phyloP scores from a whole-genome alignment of 1,284 basidiomycete species.

The Rhizoctonia solani region DNA sequence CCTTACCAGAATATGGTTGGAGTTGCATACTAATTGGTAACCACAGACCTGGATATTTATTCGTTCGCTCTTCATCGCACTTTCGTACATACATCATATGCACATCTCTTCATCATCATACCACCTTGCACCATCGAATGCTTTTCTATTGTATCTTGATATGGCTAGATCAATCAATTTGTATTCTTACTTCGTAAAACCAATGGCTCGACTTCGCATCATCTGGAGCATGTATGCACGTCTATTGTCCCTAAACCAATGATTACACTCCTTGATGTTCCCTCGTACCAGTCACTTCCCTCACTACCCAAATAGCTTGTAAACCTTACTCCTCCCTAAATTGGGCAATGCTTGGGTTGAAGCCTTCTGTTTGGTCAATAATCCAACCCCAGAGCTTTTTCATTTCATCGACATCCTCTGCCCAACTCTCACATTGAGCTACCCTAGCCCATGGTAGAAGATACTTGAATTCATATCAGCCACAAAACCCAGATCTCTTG shows the following conservation, averaged over 20 bases:
- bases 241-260: conserved; percentile 15
- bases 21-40: conserved; percentile 1
- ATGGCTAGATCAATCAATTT: conserved; percentile 26
- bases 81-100: background rate
- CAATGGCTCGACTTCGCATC: conserved; percentile 5
- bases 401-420: conserved; percentile 30
- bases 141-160: conserved; percentile 32
- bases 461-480: conserved; percentile 4
- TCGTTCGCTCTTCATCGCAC: background rate
- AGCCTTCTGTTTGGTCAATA: conserved; percentile 22
- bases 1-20: conserved; percentile 21
- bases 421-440: conserved; percentile 19
- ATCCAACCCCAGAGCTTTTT: conserved; percentile 30
- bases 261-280: background rate
- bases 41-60: conserved; percentile 14
- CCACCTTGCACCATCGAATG: background rate
- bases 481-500: background rate
- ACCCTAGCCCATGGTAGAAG: conserved; percentile 29
- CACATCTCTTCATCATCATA: conserved; percentile 31
- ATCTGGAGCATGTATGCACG: conserved; percentile 3
- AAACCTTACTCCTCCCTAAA: conserved; percentile 23
- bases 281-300: conserved; percentile 1
- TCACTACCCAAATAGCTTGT: background rate
- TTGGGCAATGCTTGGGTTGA: conserved; percentile 26
- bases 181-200: conserved; percentile 13